Percentiles rank a stretch among this genome's conserved stretches.
phyloP scores from a whole-genome alignment of 345 rosid species.

The Camelina neglecta region DNA sequence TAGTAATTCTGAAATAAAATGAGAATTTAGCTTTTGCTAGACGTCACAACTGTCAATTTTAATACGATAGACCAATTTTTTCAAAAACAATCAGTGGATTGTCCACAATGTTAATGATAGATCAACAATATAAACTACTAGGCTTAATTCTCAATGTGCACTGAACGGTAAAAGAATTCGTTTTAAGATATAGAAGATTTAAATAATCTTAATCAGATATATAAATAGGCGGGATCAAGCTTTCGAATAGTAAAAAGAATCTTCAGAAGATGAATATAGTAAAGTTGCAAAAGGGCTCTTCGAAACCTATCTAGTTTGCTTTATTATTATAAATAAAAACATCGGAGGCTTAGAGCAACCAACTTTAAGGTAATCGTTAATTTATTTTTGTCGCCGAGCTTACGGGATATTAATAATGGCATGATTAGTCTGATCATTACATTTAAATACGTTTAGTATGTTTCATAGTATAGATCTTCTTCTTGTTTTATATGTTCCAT shows the following conservation, averaged over 20 bases:
- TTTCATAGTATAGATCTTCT: neutral
- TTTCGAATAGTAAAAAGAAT: constrained; percentile 34
- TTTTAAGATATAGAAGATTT: neutral
- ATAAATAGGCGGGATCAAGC: constrained; percentile 34
- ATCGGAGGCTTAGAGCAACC: constrained; percentile 6
- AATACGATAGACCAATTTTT: no score
- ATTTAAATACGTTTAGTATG: constrained; percentile 1
- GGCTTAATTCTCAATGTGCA: no score
- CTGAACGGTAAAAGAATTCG: no score
- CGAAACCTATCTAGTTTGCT: constrained; percentile 27
- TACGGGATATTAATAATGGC: neutral
- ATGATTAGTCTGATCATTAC: neutral
- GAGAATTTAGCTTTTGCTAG: neutral
- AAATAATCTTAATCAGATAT: neutral
- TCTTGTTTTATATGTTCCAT: neutral
- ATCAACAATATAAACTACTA: no score
- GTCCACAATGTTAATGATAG: no score
- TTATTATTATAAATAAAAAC: constrained; percentile 2
- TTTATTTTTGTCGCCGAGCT: neutral
- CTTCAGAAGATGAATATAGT: constrained; percentile 19
- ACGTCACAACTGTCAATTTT: neutral
- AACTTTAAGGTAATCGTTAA: neutral
- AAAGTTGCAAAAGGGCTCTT: constrained; percentile 23
- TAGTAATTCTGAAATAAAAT: neutral
- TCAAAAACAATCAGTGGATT: no score